Base-by-base conservation (phyloP, 306 rosid genomes). In the Abrus precatorius region DNA sequence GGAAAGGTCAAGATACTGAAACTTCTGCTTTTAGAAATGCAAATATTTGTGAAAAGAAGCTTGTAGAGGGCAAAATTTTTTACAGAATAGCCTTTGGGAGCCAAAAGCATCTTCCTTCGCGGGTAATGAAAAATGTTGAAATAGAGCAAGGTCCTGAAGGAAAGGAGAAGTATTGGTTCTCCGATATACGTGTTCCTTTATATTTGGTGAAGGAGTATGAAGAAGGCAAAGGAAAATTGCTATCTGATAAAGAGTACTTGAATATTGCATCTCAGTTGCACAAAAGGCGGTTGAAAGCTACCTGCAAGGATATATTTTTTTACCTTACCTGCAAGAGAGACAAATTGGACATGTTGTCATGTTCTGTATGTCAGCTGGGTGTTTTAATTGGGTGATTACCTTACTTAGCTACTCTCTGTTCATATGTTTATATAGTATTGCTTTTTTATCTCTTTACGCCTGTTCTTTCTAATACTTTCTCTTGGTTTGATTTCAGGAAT, bases 21-120 rank as follows among this genome's bases (percentile, higher is more conserved):
- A 89, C 94, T 38, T 94, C 94, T 69, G 86, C 83, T 53, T 92
- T 91, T 50, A 89, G 98, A 85, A 94, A 94, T 86, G 98, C 97
- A 66, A 80, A 54, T 30, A 81, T 94, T 75, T 83, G 84, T 81
- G 91, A 81, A 54, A 94, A 91, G 79, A 88, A 82, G 64, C 41
- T 84, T 79, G 81, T 57, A 57, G 89, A 81, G 72, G 90, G 86
- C 32, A 85, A 79, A 71, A 62, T 68, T 67, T 65, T 49, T 28
- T 94, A 94, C 81, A 92, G 90, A 40, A 80, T 92, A 84, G 94
- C 88, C 62, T 94, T 94, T 86, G 93, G 94, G 30, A 80, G 79
- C 84, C 97, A 94, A 88, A 94, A 90, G 77, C 97, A 94, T 86
- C 94, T 94, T 87, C 92, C 98, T 75, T 90, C 94, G 3, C 97